These are phyloP conservation scores for Wickerhamomyces xylosicus DNA, from an alignment of 805 yeast genomes.

Conservation along the genomic window DNA sequence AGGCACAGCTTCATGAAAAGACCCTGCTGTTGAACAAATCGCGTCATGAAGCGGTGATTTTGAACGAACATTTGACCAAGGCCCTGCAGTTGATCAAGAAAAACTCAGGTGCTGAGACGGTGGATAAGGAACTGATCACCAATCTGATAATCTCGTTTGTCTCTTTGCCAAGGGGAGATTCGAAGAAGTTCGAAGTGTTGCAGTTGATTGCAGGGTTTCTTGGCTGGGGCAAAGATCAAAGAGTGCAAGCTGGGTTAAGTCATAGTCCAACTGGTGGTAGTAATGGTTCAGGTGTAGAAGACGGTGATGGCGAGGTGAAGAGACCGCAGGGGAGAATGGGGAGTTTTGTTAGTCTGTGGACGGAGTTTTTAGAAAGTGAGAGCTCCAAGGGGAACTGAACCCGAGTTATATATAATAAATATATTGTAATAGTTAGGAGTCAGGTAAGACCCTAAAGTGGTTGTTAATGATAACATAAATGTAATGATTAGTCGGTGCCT, in stretches of 20 bases:
- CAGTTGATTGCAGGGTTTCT: conserved; percentile 73
- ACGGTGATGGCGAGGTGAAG: too few species aligned
- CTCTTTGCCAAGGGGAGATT: conserved; percentile 82
- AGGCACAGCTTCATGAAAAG: conserved; percentile 53
- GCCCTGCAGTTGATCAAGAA: conserved; percentile 78
- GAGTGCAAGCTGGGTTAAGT: conserved; percentile 63
- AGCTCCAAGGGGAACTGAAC: too few species aligned
- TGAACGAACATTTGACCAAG: conserved; percentile 93
- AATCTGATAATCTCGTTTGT: conserved; percentile 80
- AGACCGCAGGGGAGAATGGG: conserved; percentile 20
- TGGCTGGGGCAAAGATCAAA: conserved; percentile 81
- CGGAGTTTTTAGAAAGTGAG: conserved; percentile 70
- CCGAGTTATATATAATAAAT: too few species aligned
- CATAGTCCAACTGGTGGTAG: conserved; percentile 20
- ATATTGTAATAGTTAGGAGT: too few species aligned
- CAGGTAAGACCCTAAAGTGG: too few species aligned
- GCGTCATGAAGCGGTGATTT: conserved; percentile 86
- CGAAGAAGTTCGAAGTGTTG: conserved; percentile 89
- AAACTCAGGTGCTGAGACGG: conserved; percentile 62
- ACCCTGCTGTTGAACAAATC: conserved; percentile 79
- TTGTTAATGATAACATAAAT: too few species aligned
- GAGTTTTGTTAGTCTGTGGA: conserved; percentile 68
- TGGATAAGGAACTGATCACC: conserved; percentile 83
- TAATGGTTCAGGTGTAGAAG: conserved; percentile 9
- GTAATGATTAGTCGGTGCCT: too few species aligned